Percentiles rank a stretch among this genome's conserved stretches.
Conservation (phyloP, 768 basidiomycete genomes). For the Termitomyces sp. region DNA sequence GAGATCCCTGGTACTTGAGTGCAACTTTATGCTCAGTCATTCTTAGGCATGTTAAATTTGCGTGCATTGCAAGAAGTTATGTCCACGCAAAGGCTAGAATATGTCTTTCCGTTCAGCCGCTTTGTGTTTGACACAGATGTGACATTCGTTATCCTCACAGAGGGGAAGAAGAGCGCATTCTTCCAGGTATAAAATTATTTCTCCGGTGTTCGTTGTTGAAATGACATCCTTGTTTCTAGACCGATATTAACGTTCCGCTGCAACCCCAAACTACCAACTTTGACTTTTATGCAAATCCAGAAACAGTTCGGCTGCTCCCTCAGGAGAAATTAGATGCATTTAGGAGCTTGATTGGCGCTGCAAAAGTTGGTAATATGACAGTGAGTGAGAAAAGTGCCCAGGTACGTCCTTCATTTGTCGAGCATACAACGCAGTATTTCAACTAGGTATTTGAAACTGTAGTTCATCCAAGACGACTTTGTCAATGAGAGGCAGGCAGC, state of each 20-base stretch:
- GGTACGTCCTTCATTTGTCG: constrained; percentile 29
- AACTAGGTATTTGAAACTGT: not conserved
- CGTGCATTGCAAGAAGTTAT: constrained; percentile 60
- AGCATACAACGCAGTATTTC: not conserved
- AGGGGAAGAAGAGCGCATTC: constrained; percentile 67
- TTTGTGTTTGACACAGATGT: constrained; percentile 73
- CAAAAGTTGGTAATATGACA: constrained; percentile 49
- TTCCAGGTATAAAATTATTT: constrained; percentile 48
- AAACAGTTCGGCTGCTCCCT: constrained; percentile 39
- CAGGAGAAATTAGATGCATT: constrained; percentile 46
- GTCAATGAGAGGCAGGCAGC: constrained; percentile 37
- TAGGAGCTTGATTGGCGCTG: constrained; percentile 54
- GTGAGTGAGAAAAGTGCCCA: constrained; percentile 53
- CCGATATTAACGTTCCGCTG: constrained; percentile 50
- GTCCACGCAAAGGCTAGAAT: constrained; percentile 59
- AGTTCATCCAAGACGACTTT: constrained; percentile 80
- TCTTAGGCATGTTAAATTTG: constrained; percentile 54
- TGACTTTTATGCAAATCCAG: constrained; percentile 44
- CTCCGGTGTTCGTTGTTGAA: not conserved
- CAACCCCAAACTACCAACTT: constrained; percentile 17
- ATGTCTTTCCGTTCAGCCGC: constrained; percentile 69
- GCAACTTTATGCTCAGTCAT: not conserved
- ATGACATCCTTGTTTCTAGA: constrained; percentile 32
- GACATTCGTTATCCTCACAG: constrained; percentile 53
- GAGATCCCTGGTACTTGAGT: constrained; percentile 17